Percentiles rank a stretch among this genome's conserved stretches.
Conservation (phyloP, 1,284 basidiomycete genomes). For the Pseudozyma sp. region DNA sequence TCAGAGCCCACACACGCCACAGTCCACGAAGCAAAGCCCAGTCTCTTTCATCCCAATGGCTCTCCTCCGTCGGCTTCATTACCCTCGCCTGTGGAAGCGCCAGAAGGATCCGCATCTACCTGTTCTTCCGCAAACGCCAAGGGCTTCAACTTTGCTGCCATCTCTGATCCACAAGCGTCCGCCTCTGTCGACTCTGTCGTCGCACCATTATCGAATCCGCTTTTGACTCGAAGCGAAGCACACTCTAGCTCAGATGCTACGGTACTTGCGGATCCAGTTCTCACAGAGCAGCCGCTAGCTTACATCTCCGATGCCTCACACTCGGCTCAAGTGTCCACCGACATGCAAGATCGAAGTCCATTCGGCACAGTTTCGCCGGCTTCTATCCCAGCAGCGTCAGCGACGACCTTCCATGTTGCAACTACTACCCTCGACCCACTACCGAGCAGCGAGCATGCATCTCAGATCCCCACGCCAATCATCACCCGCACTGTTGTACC, state of each 20-base stretch:
- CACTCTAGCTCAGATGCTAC: too few species aligned
- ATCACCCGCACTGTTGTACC: slow-evolving; percentile 7
- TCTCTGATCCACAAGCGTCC: neutral
- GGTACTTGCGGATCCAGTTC: too few species aligned
- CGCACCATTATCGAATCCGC: neutral
- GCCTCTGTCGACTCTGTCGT: slow-evolving; percentile 3
- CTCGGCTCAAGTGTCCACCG: neutral
- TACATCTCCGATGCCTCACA: neutral
- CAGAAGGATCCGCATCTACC: slow-evolving; percentile 20
- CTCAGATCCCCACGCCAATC: neutral
- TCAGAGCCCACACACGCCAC: neutral
- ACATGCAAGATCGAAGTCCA: slow-evolving; percentile 1
- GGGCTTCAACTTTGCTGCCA: slow-evolving; percentile 12
- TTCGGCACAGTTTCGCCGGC: neutral
- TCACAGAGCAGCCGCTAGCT: neutral
- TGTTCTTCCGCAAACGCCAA: slow-evolving; percentile 20
- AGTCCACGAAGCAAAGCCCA: neutral
- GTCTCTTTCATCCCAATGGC: neutral
- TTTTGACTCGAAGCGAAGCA: neutral
- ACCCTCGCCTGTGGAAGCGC: slow-evolving; percentile 11
- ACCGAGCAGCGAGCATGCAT: neutral
- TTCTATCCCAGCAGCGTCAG: neutral
- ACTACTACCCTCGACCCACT: too few species aligned
- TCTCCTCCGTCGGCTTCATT: slow-evolving; percentile 13
- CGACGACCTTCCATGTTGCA: too few species aligned